Percentiles rank a stretch among this genome's conserved stretches.
Conservation (phyloP, 202 grass and related monocot genomes). For the Elaeis oleifera region DNA sequence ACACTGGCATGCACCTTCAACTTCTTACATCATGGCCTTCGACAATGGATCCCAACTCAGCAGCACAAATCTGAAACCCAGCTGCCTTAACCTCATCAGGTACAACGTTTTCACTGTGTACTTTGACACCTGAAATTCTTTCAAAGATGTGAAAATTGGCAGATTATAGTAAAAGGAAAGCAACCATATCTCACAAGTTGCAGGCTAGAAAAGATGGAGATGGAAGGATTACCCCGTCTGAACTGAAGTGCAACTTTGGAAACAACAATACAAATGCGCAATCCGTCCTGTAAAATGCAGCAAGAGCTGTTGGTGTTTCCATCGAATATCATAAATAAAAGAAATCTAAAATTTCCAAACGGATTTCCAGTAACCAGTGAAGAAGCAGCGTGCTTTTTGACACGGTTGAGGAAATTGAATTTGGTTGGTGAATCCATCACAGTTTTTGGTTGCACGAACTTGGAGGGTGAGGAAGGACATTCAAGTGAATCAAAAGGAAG, state of each 20-base stretch:
- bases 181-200: not conserved
- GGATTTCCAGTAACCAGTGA: too few species aligned
- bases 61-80: slow-evolving; percentile 15
- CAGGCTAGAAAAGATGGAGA: not conserved
- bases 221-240: not conserved
- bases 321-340: too few species aligned
- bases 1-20: slow-evolving; percentile 14
- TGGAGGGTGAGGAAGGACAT: too few species aligned
- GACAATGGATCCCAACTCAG: slow-evolving; percentile 20
- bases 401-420: too few species aligned
- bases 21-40: slow-evolving; percentile 18
- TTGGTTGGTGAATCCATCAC: too few species aligned
- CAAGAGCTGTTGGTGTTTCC: not conserved
- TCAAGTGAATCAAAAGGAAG: too few species aligned
- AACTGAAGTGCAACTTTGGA: slow-evolving; percentile 23
- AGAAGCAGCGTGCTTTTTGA: too few species aligned
- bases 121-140: slow-evolving; percentile 1
- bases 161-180: too few species aligned
- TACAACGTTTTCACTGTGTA: slow-evolving; percentile 1
- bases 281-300: slow-evolving; percentile 9
- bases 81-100: slow-evolving; percentile 9
- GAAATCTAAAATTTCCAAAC: too few species aligned
- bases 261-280: slow-evolving; percentile 13
- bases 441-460: too few species aligned
- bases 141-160: not conserved